A percentile compares a stretch with the other conserved stretches of the same genome.
phyloP scores from a whole-genome alignment of 2,329 filamentous ascomycete genomes.

The Fusarium sp. region DNA sequence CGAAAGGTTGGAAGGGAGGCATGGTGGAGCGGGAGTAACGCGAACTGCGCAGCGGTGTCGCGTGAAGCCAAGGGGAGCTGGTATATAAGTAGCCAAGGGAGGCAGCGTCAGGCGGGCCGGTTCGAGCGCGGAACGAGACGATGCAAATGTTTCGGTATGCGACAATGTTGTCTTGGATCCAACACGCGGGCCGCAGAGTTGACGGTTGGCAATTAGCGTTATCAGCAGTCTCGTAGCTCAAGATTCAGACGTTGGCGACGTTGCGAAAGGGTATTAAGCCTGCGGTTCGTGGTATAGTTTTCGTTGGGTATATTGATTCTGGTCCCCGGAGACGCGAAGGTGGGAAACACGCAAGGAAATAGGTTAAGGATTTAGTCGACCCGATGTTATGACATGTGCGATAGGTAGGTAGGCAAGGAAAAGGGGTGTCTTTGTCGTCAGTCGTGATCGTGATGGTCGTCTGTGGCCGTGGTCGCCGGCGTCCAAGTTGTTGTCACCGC shows the following conservation, averaged over 20 bases:
- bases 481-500: conserved; percentile 26
- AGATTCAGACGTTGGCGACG: neutral
- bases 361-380: conserved; percentile 10
- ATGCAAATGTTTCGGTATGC: conserved; percentile 37
- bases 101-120: conserved; percentile 9
- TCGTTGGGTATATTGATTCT: conserved; percentile 18
- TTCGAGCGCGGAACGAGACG: conserved; percentile 28
- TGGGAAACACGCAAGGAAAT: conserved; percentile 22
- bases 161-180: conserved; percentile 41
- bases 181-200: conserved; percentile 12
- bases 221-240: conserved; percentile 8
- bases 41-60: conserved; percentile 28
- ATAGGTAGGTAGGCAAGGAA: conserved; percentile 18
- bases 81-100: conserved; percentile 32
- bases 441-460: conserved; percentile 22
- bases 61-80: conserved; percentile 12
- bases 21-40: conserved; percentile 50
- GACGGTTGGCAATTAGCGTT: conserved; percentile 20
- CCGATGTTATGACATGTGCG: conserved; percentile 2
- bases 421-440: conserved; percentile 5
- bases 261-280: conserved; percentile 1
- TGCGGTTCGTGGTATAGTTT: conserved; percentile 23
- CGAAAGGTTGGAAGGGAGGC: conserved; percentile 59
- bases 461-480: conserved; percentile 8
- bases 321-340: conserved; percentile 7